Evolutionary conservation across 225 moss, liverwort and hornwort species (phyloP).

Genomic region (Climacium dendroides): DNA sequence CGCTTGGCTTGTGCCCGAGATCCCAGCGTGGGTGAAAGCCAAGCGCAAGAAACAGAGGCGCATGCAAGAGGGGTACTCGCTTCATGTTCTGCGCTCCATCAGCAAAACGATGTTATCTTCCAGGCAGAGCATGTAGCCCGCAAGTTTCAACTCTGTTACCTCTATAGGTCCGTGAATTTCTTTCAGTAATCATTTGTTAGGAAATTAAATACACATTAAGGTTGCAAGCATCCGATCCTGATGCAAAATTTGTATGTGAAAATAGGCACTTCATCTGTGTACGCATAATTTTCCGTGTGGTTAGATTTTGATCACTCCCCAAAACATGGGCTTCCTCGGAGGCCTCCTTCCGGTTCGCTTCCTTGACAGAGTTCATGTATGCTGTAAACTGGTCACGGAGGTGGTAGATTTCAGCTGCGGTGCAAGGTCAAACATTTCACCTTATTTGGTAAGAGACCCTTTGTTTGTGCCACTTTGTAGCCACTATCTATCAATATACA

Average conservation of each 20-base stretch:
- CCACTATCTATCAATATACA: neutral
- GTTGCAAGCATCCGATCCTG: neutral
- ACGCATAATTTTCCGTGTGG: neutral
- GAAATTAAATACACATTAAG: neutral
- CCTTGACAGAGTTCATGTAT: neutral
- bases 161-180: neutral
- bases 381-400: neutral
- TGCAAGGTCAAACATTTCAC: neutral
- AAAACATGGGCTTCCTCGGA: neutral
- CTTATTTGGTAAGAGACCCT: neutral
- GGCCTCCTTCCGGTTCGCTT: neutral
- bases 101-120: constrained; percentile 15
- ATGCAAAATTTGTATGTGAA: neutral
- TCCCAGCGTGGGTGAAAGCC: constrained; percentile 43
- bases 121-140: constrained; percentile 5
- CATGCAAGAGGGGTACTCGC: constrained; percentile 39
- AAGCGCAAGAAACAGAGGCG: constrained; percentile 25
- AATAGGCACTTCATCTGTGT: neutral
- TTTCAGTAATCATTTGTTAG: neutral
- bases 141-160: neutral
- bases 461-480: neutral
- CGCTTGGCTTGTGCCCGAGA: constrained; percentile 37
- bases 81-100: constrained; percentile 35
- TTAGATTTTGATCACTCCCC: neutral
- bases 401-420: neutral